phyloP scores from a whole-genome alignment of 73 alveolate genomes.

The Paramecium biaurelia region DNA sequence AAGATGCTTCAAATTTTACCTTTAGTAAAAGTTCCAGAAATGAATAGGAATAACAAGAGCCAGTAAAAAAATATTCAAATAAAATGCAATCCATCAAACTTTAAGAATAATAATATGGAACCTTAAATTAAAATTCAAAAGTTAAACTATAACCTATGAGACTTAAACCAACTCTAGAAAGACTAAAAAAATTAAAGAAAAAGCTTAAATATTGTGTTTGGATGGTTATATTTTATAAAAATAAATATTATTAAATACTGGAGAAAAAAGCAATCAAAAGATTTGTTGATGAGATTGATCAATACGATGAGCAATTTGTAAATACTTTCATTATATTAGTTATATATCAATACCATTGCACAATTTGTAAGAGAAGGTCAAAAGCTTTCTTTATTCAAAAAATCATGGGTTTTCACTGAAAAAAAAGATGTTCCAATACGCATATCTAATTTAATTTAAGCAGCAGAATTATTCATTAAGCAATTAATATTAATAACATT shows the following conservation, averaged over 20 bases:
- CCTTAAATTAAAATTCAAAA: not conserved
- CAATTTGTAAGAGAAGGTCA: not conserved
- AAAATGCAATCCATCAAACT: not conserved
- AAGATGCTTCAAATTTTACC: not conserved
- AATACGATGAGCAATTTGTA: not conserved
- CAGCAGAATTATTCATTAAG: not conserved
- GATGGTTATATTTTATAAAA: not conserved
- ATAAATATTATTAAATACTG: not conserved
- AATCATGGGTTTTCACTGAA: not conserved
- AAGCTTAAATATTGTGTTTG: not conserved
- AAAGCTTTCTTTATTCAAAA: not conserved
- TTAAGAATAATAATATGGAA: not conserved
- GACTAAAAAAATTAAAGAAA: not conserved
- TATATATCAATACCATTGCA: not conserved
- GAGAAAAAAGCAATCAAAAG: not conserved
- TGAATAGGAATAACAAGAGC: not conserved
- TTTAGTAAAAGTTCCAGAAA: not conserved
- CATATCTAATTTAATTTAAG: not conserved
- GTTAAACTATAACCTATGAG: not conserved
- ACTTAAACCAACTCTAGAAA: not conserved
- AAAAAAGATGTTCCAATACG: not conserved
- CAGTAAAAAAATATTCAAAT: not conserved
- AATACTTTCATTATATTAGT: not conserved
- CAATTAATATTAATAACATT: not conserved
- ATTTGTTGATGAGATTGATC: not conserved